phyloP scores from a whole-genome alignment of 306 rosid species.

The Oemleria cerasiformis region DNA sequence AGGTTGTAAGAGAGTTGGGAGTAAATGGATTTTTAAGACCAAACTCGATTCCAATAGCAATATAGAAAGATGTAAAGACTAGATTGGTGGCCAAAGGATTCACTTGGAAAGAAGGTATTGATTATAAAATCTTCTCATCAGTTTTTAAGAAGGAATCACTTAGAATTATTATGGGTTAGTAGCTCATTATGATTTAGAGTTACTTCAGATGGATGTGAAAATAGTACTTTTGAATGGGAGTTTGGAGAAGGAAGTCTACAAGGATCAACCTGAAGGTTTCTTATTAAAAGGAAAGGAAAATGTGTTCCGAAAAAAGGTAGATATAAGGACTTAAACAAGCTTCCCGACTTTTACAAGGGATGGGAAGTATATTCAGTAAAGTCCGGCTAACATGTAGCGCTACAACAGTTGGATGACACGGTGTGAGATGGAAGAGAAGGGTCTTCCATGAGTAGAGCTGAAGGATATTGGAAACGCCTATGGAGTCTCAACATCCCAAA shows the following conservation, averaged over 20 bases:
- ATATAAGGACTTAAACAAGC: too few relatives aligned
- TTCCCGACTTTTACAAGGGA: too few relatives aligned
- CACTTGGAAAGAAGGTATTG: not conserved
- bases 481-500: too few relatives aligned
- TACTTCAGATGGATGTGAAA: constrained; percentile 2
- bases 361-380: too few relatives aligned
- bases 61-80: not conserved
- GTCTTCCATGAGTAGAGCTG: too few relatives aligned
- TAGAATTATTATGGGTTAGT: not conserved
- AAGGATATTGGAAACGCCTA: too few relatives aligned
- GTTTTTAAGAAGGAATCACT: not conserved
- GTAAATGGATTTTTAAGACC: not conserved
- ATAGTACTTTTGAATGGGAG: not conserved
- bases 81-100: not conserved
- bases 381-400: too few relatives aligned
- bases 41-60: not conserved
- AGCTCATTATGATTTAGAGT: not conserved
- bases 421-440: too few relatives aligned
- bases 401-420: too few relatives aligned
- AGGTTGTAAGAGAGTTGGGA: not conserved
- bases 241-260: not conserved
- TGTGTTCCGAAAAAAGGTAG: not conserved
- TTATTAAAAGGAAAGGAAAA: not conserved
- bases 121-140: not conserved
- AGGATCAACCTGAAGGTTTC: not conserved